These are phyloP conservation scores for Allium cepa DNA, from an alignment of 106 monocot species.

Conservation along the genomic window DNA sequence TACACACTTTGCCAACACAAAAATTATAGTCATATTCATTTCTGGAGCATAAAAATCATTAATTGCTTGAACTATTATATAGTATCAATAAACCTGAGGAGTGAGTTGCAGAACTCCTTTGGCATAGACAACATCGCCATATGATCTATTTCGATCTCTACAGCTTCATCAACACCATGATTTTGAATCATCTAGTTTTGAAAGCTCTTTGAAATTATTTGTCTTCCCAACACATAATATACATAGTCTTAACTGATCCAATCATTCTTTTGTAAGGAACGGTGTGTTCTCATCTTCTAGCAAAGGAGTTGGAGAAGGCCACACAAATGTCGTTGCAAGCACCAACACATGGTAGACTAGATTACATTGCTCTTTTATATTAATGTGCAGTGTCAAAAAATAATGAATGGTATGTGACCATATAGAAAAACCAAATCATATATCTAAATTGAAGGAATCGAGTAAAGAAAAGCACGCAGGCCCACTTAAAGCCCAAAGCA, in stretches of 20 bases:
- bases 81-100: constrained; percentile 3
- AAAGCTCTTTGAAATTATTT: neutral
- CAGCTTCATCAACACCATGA: constrained; percentile 11
- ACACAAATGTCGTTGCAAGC: constrained; percentile 3
- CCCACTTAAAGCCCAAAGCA: no score
- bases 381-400: neutral
- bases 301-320: neutral
- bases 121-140: constrained; percentile 33
- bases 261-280: constrained; percentile 14
- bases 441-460: no score
- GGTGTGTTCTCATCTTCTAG: neutral
- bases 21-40: no score
- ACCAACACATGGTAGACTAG: neutral
- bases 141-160: constrained; percentile 11
- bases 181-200: constrained; percentile 33
- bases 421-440: neutral
- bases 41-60: no score
- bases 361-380: neutral
- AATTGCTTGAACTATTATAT: neutral
- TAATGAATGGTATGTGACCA: no score
- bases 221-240: constrained; percentile 6
- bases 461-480: no score
- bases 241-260: constrained; percentile 17
- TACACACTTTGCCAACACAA: no score
- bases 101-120: constrained; percentile 9